Evolutionary conservation across 768 basidiomycete species (phyloP), one percentile per base, ranked within the genome.

Genomic region (Rhodotorula taiwanensis): DNA sequence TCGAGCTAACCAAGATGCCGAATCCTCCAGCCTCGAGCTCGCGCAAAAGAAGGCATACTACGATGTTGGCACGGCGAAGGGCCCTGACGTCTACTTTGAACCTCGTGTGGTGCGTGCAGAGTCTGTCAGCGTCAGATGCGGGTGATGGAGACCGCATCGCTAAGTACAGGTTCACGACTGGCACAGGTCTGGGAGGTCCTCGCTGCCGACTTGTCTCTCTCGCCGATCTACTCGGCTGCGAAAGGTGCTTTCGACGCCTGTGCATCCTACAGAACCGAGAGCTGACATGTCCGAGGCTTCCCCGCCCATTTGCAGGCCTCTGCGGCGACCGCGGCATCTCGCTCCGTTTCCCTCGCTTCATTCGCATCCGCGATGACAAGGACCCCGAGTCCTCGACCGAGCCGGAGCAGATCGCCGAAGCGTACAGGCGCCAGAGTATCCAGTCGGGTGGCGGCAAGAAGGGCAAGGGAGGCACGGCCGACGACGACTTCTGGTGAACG

Each of bases 71-170:
- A 88, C 87, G 7, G 92, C 92, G 44, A 97, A 97, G 75, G 52
- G 52, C 3, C 94, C 95, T 20, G 94, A 99, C 72, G 81, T 95
- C 33, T 98, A 89, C 90, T 93, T 99, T 76, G 94, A 98, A 75
- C 94, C 95, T 25, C 88, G 88, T 77, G 78, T 95, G 25, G 90
- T 99, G 51, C 33, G 51, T 52, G 33, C 14, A 3, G 18, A 4
- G 4, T 50, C 16, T 27, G 16, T 5, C 14, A 18, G 4, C 8
- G 20, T 21, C 16, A 3, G 21, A 18, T 50, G 30, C 34, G 5
- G 33, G n/a, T 18, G 2, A 2, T 3, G 5, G 21, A 23, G 33
- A 9, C 34, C n/a, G 34, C 36, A 9, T 39, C n/a, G n/a, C n/a
- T n/a, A n/a, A n/a, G n/a, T n/a, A n/a, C n/a, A n/a, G n/a, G n/a